Evolutionary conservation across 805 yeast species (phyloP).

Genomic region (Metschnikowia noctiluminum): DNA sequence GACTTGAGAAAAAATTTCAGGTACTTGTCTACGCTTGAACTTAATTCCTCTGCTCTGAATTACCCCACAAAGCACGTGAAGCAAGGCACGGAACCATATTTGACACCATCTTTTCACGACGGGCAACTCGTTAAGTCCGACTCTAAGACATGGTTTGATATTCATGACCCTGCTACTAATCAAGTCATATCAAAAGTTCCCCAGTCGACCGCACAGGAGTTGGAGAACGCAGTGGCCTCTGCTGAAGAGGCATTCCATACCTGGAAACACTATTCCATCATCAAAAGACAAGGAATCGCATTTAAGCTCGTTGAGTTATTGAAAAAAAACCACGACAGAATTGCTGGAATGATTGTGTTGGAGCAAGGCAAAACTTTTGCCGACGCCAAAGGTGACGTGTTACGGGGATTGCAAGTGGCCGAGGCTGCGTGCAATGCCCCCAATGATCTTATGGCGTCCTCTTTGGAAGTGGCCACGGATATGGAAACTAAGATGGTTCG

Average conservation of each 20-base stretch:
- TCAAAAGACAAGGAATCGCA: conserved; percentile 68
- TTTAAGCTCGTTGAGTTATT: conserved; percentile 66
- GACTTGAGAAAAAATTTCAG: conserved; percentile 7
- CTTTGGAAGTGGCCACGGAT: conserved; percentile 64
- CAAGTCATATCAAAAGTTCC: conserved; percentile 65
- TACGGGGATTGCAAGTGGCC: conserved; percentile 75
- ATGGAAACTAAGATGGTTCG: conserved; percentile 78
- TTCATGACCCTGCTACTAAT: conserved; percentile 76
- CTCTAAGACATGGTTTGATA: conserved; percentile 56
- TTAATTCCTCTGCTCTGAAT: conserved; percentile 29
- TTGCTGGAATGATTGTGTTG: conserved; percentile 53
- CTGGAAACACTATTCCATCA: conserved; percentile 55
- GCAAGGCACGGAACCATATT: conserved; percentile 39
- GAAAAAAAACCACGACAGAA: conserved; percentile 62
- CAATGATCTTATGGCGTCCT: conserved; percentile 58
- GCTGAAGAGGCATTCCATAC: conserved; percentile 59
- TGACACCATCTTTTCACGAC: conserved; percentile 50
- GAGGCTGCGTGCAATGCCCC: conserved; percentile 70
- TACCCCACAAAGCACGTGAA: conserved; percentile 43
- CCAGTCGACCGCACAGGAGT: conserved; percentile 64
- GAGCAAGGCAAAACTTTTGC: conserved; percentile 67
- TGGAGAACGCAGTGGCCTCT: conserved; percentile 60
- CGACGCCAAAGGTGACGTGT: conserved; percentile 71
- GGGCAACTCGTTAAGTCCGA: conserved; percentile 50
- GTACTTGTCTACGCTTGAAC: conserved; percentile 13